These are phyloP conservation scores for Termitomyces titanicus DNA, from an alignment of 768 basidiomycete species.

Conservation along the genomic window DNA sequence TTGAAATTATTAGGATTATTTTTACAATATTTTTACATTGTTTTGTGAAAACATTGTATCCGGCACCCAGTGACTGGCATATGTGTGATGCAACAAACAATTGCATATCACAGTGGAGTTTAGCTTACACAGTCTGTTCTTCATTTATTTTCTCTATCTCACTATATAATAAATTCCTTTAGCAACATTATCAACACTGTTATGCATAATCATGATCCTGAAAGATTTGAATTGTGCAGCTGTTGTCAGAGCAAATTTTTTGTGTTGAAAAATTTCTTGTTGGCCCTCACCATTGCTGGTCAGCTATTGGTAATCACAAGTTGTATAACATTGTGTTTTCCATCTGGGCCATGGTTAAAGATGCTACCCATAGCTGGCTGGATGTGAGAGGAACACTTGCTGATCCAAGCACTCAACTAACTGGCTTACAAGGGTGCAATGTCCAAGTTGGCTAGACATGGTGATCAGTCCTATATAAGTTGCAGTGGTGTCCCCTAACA, in stretches of 20 bases:
- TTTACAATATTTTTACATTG: too few relatives aligned
- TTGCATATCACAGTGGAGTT: not conserved
- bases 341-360: constrained; percentile 22
- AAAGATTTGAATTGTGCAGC: not conserved
- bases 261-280: not conserved
- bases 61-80: too few relatives aligned
- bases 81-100: not conserved
- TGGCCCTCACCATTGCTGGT: not conserved
- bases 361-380: constrained; percentile 5
- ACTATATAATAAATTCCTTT: not conserved
- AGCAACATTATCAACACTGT: not conserved
- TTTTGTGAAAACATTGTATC: too few relatives aligned
- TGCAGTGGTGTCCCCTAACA: too few relatives aligned
- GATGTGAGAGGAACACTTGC: too few relatives aligned
- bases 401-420: too few relatives aligned
- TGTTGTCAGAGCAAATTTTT: not conserved
- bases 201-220: not conserved
- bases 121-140: not conserved
- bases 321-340: constrained; percentile 36
- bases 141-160: not conserved
- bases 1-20: too few relatives aligned
- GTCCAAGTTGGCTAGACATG: too few relatives aligned
- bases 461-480: too few relatives aligned
- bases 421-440: too few relatives aligned
- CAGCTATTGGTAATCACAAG: constrained; percentile 31